phyloP scores from a whole-genome alignment of 768 basidiomycete species.

The Multifurca ochricompacta region DNA sequence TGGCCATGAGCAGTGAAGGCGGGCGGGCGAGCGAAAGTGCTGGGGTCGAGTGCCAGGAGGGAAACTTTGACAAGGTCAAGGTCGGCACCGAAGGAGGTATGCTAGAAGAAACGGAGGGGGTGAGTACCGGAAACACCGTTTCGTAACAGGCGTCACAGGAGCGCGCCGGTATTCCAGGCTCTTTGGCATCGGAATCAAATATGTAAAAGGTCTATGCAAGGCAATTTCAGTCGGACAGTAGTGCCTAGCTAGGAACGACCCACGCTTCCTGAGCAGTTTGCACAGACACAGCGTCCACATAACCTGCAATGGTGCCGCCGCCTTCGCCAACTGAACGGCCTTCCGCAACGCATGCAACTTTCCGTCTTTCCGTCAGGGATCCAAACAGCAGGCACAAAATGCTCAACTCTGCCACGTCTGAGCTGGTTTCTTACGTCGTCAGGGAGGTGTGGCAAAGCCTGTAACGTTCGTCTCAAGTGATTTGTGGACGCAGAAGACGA shows the following conservation, averaged over 20 bases:
- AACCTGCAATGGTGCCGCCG: constrained; percentile 81
- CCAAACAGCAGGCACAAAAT: constrained; percentile 90
- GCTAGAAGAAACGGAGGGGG: constrained; percentile 19
- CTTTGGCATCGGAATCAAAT: constrained; percentile 41
- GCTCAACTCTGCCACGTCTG: constrained; percentile 52
- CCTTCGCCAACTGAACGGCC: constrained; percentile 68
- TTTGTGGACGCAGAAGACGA: constrained; percentile 70
- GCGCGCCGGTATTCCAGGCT: constrained; percentile 54
- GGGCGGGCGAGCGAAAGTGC: constrained; percentile 20
- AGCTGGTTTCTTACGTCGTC: constrained; percentile 34
- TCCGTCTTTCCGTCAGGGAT: constrained; percentile 81
- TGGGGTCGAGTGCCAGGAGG: constrained; percentile 49
- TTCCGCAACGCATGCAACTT: constrained; percentile 78
- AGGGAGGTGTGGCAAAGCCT: constrained; percentile 64
- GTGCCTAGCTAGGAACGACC: constrained; percentile 20
- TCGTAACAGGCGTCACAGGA: constrained; percentile 86
- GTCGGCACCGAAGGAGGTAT: constrained; percentile 32
- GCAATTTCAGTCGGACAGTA: constrained; percentile 3
- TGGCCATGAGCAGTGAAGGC: constrained; percentile 34
- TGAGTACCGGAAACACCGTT: constrained; percentile 66
- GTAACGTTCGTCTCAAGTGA: constrained; percentile 64
- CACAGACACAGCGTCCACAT: constrained; percentile 82
- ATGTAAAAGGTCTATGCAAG: constrained; percentile 72
- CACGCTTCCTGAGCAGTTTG: constrained; percentile 74
- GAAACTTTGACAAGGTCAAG: constrained; percentile 44